These are phyloP conservation scores for Agaricus blazei DNA, from an alignment of 768 basidiomycete genomes.

Conservation along the genomic window DNA sequence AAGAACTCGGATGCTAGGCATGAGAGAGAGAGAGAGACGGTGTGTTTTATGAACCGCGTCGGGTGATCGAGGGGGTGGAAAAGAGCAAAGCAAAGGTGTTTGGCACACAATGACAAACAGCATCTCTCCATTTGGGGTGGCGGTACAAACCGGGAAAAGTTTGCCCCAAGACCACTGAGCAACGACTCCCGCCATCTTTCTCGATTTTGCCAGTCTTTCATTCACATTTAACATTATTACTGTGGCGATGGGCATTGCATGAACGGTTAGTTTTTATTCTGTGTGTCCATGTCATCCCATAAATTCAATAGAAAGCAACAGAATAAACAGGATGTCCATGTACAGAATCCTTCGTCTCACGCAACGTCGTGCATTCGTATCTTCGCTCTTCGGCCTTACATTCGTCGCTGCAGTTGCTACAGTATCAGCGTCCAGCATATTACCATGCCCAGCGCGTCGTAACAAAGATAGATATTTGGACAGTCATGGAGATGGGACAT, in stretches of 20 bases:
- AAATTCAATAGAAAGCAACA: not conserved
- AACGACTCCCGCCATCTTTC: not conserved
- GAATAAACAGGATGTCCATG: slow-evolving; percentile 48
- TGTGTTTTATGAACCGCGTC: not conserved
- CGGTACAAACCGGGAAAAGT: slow-evolving; percentile 29
- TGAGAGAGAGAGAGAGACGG: not conserved
- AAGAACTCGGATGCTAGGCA: slow-evolving; percentile 40
- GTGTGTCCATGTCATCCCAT: not conserved
- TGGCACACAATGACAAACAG: slow-evolving; percentile 25
- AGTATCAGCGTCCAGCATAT: slow-evolving; percentile 71
- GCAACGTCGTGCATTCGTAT: slow-evolving; percentile 67
- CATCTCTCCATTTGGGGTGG: not conserved
- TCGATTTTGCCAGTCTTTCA: not conserved
- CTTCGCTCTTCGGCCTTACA: slow-evolving; percentile 76
- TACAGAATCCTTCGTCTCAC: slow-evolving; percentile 55
- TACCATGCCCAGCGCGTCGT: slow-evolving; percentile 75
- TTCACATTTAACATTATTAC: not conserved
- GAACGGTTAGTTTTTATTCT: slow-evolving; percentile 11
- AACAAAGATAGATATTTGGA: slow-evolving; percentile 58
- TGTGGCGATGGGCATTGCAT: slow-evolving; percentile 23
- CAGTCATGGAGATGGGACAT: slow-evolving; percentile 26
- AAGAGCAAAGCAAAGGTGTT: slow-evolving; percentile 5
- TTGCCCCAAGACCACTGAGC: not conserved
- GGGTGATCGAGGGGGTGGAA: slow-evolving; percentile 6
- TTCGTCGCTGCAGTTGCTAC: slow-evolving; percentile 76